A percentile compares a stretch with the other conserved stretches of the same genome.
These are phyloP conservation scores for Marasmius oreades DNA, from an alignment of 1,284 basidiomycete species.

Conservation along the genomic window DNA sequence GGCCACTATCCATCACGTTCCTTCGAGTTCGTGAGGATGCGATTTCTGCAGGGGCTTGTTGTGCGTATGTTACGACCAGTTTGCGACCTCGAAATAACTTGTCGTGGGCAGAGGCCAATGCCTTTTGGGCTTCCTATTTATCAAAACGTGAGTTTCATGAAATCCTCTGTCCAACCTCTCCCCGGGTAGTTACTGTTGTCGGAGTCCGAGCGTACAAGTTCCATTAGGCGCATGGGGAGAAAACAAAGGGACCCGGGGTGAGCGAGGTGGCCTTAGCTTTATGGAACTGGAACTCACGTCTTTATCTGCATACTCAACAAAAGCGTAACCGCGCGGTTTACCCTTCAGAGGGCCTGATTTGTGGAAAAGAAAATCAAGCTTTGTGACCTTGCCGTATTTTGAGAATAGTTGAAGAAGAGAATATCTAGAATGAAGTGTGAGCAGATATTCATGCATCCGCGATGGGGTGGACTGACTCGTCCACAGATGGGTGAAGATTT, in stretches of 20 bases:
- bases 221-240: background rate
- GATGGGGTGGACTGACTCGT: slow-evolving; percentile 66
- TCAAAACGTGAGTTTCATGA: slow-evolving; percentile 6
- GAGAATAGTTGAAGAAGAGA: slow-evolving; percentile 86
- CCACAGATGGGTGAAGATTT: slow-evolving; percentile 83
- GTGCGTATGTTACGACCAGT: slow-evolving; percentile 85
- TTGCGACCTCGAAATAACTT: slow-evolving; percentile 84
- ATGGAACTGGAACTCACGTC: slow-evolving; percentile 58
- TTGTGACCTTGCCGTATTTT: slow-evolving; percentile 88
- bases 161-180: slow-evolving; percentile 9
- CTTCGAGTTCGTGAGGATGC: slow-evolving; percentile 35
- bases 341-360: slow-evolving; percentile 87
- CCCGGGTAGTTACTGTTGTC: slow-evolving; percentile 19
- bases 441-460: slow-evolving; percentile 12
- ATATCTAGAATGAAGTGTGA: slow-evolving; percentile 48
- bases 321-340: slow-evolving; percentile 93
- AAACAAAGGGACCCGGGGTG: slow-evolving; percentile 44
- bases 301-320: slow-evolving; percentile 79
- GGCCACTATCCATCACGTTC: slow-evolving; percentile 53
- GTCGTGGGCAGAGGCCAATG: slow-evolving; percentile 73
- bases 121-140: slow-evolving; percentile 80
- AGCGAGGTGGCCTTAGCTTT: slow-evolving; percentile 30
- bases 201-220: slow-evolving; percentile 11
- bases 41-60: slow-evolving; percentile 64
- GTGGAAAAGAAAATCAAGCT: slow-evolving; percentile 94